Percentiles rank a stretch among this genome's conserved stretches.
Conservation (phyloP, 768 basidiomycete species). For the Pisolithus microcarpus region DNA sequence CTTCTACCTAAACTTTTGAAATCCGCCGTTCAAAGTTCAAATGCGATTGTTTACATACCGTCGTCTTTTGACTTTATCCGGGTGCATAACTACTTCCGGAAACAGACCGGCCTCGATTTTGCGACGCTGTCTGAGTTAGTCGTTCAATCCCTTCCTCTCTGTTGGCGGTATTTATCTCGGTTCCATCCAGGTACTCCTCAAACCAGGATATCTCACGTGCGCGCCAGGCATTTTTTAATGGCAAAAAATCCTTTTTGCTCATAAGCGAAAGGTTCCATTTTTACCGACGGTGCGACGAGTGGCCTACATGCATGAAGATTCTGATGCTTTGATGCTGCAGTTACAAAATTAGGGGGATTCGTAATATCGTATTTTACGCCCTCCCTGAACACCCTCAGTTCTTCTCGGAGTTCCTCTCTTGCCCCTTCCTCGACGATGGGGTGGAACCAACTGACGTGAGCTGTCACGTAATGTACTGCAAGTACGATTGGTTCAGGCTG, state of each 20-base stretch:
- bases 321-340: constrained; percentile 32
- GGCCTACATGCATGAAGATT: neutral
- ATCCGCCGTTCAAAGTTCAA: constrained; percentile 88
- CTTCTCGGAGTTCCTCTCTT: constrained; percentile 84
- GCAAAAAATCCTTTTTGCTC: constrained; percentile 79
- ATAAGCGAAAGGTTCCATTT: constrained; percentile 99
- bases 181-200: constrained; percentile 65
- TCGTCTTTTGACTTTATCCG: constrained; percentile 97
- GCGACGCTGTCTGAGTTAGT: constrained; percentile 84
- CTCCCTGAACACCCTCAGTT: constrained; percentile 88
- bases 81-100: constrained; percentile 79
- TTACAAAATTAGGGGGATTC: constrained; percentile 89
- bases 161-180: neutral
- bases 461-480: constrained; percentile 73
- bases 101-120: constrained; percentile 62
- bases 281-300: constrained; percentile 61
- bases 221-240: constrained; percentile 85
- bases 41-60: constrained; percentile 84
- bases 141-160: neutral
- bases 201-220: constrained; percentile 94
- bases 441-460: constrained; percentile 86
- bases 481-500: constrained; percentile 82
- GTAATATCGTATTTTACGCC: constrained; percentile 89
- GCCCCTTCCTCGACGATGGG: constrained; percentile 84
- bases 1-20: constrained; percentile 76